These are phyloP conservation scores for Purpureocillium takamizusanense DNA, from an alignment of 2,329 filamentous ascomycete genomes.

Conservation along the genomic window DNA sequence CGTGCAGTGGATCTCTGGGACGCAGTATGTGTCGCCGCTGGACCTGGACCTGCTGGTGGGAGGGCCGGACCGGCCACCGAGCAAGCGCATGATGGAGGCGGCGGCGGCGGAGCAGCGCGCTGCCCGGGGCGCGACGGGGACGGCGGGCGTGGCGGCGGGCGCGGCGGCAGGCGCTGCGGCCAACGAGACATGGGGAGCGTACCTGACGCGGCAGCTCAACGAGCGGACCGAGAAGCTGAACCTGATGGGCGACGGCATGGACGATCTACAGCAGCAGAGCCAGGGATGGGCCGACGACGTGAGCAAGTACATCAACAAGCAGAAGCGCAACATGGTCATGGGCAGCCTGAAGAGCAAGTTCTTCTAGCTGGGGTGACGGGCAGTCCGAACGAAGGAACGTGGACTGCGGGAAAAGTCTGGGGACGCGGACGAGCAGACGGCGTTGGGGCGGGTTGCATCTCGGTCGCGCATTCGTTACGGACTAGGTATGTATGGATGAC, in stretches of 20 bases:
- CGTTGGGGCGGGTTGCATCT: no score
- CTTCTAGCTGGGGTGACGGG: slow-evolving; percentile 20
- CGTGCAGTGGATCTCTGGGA: slow-evolving; percentile 92
- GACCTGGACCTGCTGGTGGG: slow-evolving; percentile 90
- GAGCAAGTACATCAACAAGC: slow-evolving; percentile 73
- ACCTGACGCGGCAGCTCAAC: slow-evolving; percentile 78
- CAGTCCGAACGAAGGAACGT: no score
- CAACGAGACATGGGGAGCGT: slow-evolving; percentile 64
- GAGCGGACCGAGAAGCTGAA: slow-evolving; percentile 84
- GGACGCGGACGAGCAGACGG: no score
- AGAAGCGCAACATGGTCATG: slow-evolving; percentile 78
- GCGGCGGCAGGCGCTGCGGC: slow-evolving; percentile 10
- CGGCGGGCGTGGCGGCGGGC: slow-evolving; percentile 15
- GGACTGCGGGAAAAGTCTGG: no score
- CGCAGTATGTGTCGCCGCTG: slow-evolving; percentile 76
- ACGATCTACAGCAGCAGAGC: slow-evolving; percentile 71
- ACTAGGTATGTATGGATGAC: no score
- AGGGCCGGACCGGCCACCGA: slow-evolving; percentile 77
- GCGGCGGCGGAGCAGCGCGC: slow-evolving; percentile 65
- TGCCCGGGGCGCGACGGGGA: slow-evolving; percentile 26
- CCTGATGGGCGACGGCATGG: slow-evolving; percentile 76
- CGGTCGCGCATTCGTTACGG: no score
- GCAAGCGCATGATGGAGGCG: slow-evolving; percentile 79
- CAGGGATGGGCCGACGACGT: slow-evolving; percentile 81
- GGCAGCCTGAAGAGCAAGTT: slow-evolving; percentile 59